These are phyloP conservation scores for Lentinula aciculospora DNA, from an alignment of 768 basidiomycete genomes.

Conservation along the genomic window DNA sequence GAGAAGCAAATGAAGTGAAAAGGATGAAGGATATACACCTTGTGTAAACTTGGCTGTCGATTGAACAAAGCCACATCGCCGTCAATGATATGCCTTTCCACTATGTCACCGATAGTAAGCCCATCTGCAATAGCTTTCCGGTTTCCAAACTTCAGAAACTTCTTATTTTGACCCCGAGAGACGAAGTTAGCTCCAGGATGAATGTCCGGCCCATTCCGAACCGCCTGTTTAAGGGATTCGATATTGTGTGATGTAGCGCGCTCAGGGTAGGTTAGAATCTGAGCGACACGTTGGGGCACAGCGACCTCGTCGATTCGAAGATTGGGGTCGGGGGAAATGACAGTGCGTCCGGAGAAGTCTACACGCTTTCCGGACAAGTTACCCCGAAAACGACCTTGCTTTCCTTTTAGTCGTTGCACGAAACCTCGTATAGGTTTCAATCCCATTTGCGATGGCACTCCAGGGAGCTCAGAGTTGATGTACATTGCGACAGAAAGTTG, in stretches of 20 bases:
- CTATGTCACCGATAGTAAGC: constrained; percentile 81
- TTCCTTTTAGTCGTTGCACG: constrained; percentile 96
- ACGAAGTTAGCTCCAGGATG: constrained; percentile 98
- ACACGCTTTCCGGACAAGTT: constrained; percentile 99
- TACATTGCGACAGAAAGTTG: constrained; percentile 96
- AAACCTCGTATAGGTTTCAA: constrained; percentile 97
- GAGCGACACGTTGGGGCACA: constrained; percentile 91
- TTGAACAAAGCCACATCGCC: constrained; percentile 98
- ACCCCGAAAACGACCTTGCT: constrained; percentile 97
- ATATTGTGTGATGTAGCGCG: constrained; percentile 92
- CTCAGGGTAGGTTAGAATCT: constrained; percentile 94
- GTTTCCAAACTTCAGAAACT: constrained; percentile 86
- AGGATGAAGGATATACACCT: constrained; percentile 37
- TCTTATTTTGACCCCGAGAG: constrained; percentile 78
- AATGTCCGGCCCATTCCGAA: constrained; percentile 83
- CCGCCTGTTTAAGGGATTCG: constrained; percentile 62
- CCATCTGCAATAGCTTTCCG: constrained; percentile 75
- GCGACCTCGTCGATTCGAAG: constrained; percentile 98
- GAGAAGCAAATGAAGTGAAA: neutral
- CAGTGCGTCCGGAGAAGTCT: constrained; percentile 96
- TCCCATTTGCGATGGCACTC: constrained; percentile 80
- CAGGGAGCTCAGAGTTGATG: constrained; percentile 95
- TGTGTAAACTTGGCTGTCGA: constrained; percentile 97
- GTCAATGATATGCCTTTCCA: constrained; percentile 92
- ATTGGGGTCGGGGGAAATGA: constrained; percentile 99